Percentiles rank a stretch among this genome's conserved stretches.
Evolutionary conservation across 2,329 filamentous ascomycete genomes (phyloP).

Genomic region (Fusarium sp.): DNA sequence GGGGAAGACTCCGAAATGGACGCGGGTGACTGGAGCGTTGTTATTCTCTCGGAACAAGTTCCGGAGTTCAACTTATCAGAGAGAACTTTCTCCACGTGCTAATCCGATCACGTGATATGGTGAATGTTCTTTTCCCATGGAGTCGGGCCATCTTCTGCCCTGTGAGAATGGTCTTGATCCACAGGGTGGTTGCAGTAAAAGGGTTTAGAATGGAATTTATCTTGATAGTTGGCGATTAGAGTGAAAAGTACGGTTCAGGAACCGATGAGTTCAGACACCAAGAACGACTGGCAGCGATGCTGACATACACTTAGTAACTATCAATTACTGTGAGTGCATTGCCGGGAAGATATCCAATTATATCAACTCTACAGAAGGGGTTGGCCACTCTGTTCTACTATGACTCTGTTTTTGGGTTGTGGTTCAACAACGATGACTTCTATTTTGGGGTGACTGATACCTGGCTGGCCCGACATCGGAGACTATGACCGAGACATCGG

Average conservation of each 20-base stretch:
- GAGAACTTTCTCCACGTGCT: constrained; percentile 5
- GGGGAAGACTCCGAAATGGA: constrained; percentile 16
- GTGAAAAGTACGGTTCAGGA: constrained; percentile 1
- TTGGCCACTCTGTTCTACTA: too few species aligned
- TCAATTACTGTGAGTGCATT: not conserved
- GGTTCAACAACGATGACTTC: not conserved
- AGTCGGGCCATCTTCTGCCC: constrained; percentile 26
- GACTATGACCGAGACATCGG: constrained; percentile 18
- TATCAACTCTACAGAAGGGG: not conserved
- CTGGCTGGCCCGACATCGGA: constrained; percentile 20
- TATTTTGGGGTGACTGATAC: not conserved
- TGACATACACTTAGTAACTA: not conserved
- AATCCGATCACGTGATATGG: constrained; percentile 26
- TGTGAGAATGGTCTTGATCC: not conserved
- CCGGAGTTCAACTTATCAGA: constrained; percentile 19
- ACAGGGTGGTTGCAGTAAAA: not conserved
- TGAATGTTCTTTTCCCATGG: not conserved
- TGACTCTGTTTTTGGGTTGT: not conserved
- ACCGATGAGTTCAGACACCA: not conserved
- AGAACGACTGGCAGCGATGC: not conserved
- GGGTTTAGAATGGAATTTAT: not conserved
- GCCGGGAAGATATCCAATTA: not conserved
- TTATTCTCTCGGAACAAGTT: constrained; percentile 36
- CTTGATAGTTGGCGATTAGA: not conserved
- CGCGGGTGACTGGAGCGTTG: constrained; percentile 32